Evolutionary conservation across 192 early-diverging fungal genomes (phyloP).

Genomic region (Haplosporangium gracile): DNA sequence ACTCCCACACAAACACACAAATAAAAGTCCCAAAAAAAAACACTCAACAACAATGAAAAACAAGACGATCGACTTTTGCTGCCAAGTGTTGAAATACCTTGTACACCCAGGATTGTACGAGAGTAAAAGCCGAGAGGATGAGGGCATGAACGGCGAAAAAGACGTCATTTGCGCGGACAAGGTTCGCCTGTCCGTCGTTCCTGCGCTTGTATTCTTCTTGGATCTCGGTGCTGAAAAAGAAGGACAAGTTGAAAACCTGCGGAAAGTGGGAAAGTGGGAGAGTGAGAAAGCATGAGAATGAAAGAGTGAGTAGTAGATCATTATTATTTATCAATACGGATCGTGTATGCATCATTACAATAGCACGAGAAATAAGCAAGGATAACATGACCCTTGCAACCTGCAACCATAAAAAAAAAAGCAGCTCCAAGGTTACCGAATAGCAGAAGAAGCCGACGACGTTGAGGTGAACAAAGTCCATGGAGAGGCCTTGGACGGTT

Average conservation of each 20-base stretch:
- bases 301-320: background rate
- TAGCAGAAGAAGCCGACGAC: conserved; percentile 90
- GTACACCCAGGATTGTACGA: conserved; percentile 76
- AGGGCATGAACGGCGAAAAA: conserved; percentile 92
- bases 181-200: conserved; percentile 75
- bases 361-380: background rate
- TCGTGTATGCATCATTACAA: background rate
- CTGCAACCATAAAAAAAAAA: background rate
- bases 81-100: conserved; percentile 58
- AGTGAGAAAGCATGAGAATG: background rate
- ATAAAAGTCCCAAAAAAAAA: background rate
- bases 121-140: conserved; percentile 67
- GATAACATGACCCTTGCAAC: background rate
- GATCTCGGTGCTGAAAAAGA: conserved; percentile 74
- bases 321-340: background rate
- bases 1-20: background rate
- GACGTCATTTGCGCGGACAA: conserved; percentile 88
- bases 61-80: background rate
- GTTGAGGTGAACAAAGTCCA: conserved; percentile 93
- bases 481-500: conserved; percentile 87
- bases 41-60: background rate
- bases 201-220: conserved; percentile 79
- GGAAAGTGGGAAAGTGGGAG: no score
- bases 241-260: conserved; percentile 81
- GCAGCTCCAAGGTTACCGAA: conserved; percentile 57